Conservation (phyloP, 2,329 filamentous ascomycete genomes). For the Mycosphaerella sp. region DNA sequence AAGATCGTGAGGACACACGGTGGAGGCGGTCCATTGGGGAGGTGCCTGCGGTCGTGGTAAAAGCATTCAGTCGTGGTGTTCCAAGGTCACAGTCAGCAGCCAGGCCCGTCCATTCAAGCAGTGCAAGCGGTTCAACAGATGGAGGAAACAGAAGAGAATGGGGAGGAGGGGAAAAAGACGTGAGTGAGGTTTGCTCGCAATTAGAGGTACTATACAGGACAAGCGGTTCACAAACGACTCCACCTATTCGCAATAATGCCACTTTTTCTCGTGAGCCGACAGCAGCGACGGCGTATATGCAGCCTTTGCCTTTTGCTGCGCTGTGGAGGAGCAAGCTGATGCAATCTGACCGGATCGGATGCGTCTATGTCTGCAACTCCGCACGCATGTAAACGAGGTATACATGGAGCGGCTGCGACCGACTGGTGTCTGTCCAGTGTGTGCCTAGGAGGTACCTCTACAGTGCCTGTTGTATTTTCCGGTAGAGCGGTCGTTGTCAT, state of each 20-base stretch:
- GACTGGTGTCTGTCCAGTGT: neutral
- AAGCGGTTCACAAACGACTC: neutral
- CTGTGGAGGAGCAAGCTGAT: neutral
- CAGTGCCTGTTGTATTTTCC: neutral
- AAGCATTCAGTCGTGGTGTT: conserved; percentile 5
- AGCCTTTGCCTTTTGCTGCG: neutral
- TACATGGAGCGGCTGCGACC: neutral
- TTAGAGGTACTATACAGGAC: neutral
- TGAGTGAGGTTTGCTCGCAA: neutral
- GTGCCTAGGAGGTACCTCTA: too few species aligned
- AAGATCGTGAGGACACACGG: conserved; percentile 10
- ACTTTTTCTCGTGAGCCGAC: neutral
- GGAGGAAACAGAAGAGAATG: neutral
- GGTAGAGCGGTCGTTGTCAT: neutral
- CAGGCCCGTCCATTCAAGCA: too few species aligned
- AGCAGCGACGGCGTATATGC: neutral
- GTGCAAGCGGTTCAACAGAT: neutral
- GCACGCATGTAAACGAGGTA: neutral
- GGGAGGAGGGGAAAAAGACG: neutral
- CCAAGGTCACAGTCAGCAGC: neutral
- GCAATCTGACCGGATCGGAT: neutral
- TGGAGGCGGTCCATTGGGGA: conserved; percentile 12
- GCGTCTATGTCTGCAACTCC: neutral
- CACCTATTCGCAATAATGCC: conserved; percentile 4
- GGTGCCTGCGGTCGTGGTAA: neutral